Base-by-base conservation (phyloP, 2,329 filamentous ascomycete species). In the Fusarium armeniacum region DNA sequence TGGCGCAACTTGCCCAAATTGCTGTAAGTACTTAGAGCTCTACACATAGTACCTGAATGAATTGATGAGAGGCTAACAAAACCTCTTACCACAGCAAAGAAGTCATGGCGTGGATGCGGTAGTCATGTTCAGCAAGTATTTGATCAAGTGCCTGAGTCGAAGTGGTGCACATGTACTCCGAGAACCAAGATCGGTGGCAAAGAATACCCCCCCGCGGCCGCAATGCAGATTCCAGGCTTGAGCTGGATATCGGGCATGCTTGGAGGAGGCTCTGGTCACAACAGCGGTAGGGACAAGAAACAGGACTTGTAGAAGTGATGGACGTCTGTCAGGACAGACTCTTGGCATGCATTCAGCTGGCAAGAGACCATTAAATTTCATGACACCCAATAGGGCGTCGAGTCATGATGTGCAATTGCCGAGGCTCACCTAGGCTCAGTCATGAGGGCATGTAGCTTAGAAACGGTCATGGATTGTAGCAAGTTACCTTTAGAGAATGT, bases 41-140 rank as follows among this genome's bases (percentile, higher is more conserved):
- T n/a, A 12, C 12, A 16, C 10, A 10, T 13, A 13, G 7, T 5
- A 16, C 20, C 20, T 26, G 16, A 24, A 24, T 26, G 16, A 24
- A 24, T 11, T 41, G 15, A 12, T 9, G 22, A 46, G 33, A 61
- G 12, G 43, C 32, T 53, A 28, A 58, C 26, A 16, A 35, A 33
- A n/a, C 28, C 16, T 22, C 18, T 9, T 36, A 30, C 15, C 10
- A 28, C 18, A 85, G 84, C 81, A 30, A 85, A 83, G 75, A 79
- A 81, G 70, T 75, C 83, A 28, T 85, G 84, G 84, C 81, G 83
- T 64, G 84, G 84, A 65, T 86, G 83, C 76, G 83, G 84, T 51
- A 78, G 67, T 58, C 84, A 86, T 71, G 80, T 85, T 61, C 78
- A 81, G 11, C 74, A 78, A 16, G 83, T 83, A n/a, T 79, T 86